A percentile compares a stretch with the other conserved stretches of the same genome.
phyloP scores from a whole-genome alignment of 2,329 filamentous ascomycete genomes.

The Rachicladosporium sp. region DNA sequence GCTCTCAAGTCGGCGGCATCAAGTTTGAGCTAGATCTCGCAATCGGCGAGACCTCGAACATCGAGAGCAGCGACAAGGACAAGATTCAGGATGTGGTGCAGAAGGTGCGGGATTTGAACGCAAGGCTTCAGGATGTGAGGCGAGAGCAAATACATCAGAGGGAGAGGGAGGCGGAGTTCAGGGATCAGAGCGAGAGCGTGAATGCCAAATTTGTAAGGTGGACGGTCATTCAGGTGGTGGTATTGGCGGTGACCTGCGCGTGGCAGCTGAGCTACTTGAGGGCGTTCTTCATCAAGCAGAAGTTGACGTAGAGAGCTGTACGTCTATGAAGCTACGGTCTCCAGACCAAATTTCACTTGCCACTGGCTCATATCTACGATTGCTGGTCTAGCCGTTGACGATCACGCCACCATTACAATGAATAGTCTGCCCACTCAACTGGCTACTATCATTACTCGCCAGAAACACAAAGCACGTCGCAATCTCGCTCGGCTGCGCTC shows the following conservation, averaged over 20 bases:
- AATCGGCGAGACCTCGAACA: slow-evolving; percentile 86
- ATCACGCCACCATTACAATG: slow-evolving; percentile 50
- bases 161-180: slow-evolving; percentile 96
- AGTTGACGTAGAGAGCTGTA: slow-evolving; percentile 59
- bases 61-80: slow-evolving; percentile 84
- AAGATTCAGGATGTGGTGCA: slow-evolving; percentile 84
- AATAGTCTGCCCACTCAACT: slow-evolving; percentile 61
- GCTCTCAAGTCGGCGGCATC: slow-evolving; percentile 59
- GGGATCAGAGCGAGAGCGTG: slow-evolving; percentile 90
- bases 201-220: slow-evolving; percentile 87
- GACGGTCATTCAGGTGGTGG: slow-evolving; percentile 78
- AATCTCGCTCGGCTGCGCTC: slow-evolving; percentile 69
- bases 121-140: slow-evolving; percentile 73
- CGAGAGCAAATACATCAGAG: slow-evolving; percentile 94
- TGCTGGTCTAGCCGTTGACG: slow-evolving; percentile 30
- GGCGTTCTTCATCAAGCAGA: slow-evolving; percentile 99
- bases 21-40: slow-evolving; percentile 79
- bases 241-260: slow-evolving; percentile 77
- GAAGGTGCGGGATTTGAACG: slow-evolving; percentile 81
- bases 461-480: slow-evolving; percentile 73
- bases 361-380: neutral
- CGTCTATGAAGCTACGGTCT: no score
- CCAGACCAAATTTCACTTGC: no score
- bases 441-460: slow-evolving; percentile 60
- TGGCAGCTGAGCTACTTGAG: slow-evolving; percentile 95